Evolutionary conservation across 2,329 filamentous ascomycete genomes (phyloP).

Genomic region (Harringtonia lauricola): DNA sequence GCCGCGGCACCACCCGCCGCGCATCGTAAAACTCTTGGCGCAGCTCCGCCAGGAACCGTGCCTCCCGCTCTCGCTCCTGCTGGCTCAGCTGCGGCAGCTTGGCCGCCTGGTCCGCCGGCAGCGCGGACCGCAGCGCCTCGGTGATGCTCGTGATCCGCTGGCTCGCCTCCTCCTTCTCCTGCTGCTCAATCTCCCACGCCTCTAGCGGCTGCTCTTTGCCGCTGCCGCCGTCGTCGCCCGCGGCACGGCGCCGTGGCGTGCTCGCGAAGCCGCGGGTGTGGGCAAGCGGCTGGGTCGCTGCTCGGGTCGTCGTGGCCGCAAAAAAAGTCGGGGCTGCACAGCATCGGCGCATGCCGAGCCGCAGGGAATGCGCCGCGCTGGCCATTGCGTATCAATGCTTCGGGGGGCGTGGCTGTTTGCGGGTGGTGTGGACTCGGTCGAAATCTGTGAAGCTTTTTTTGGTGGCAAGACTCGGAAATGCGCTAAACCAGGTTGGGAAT

Average conservation of each 20-base stretch:
- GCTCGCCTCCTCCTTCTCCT: neutral
- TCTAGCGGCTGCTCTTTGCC: slow-evolving; percentile 8
- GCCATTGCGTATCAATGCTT: slow-evolving; percentile 21
- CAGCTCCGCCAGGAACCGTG: slow-evolving; percentile 1
- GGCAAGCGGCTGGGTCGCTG: neutral
- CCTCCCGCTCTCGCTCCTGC: slow-evolving; percentile 3
- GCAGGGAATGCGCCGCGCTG: slow-evolving; percentile 27
- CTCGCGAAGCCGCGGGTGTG: no score
- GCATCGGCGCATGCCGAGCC: slow-evolving; percentile 25
- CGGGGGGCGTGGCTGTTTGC: no score
- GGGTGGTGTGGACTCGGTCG: no score
- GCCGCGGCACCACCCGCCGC: slow-evolving; percentile 6
- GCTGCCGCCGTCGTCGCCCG: neutral
- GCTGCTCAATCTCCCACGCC: slow-evolving; percentile 10
- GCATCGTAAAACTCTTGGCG: neutral
- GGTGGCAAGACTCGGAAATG: no score
- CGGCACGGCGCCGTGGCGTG: slow-evolving; percentile 1
- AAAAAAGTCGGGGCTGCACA: slow-evolving; percentile 10
- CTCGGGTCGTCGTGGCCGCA: neutral
- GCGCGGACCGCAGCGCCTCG: slow-evolving; percentile 1
- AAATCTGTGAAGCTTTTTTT: no score
- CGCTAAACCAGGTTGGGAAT: no score
- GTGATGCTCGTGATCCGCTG: slow-evolving; percentile 3
- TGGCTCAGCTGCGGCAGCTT: slow-evolving; percentile 2
- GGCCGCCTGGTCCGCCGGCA: neutral